Conservation (phyloP, 176 grass and related monocot genomes). For the Paspalum vaginatum region DNA sequence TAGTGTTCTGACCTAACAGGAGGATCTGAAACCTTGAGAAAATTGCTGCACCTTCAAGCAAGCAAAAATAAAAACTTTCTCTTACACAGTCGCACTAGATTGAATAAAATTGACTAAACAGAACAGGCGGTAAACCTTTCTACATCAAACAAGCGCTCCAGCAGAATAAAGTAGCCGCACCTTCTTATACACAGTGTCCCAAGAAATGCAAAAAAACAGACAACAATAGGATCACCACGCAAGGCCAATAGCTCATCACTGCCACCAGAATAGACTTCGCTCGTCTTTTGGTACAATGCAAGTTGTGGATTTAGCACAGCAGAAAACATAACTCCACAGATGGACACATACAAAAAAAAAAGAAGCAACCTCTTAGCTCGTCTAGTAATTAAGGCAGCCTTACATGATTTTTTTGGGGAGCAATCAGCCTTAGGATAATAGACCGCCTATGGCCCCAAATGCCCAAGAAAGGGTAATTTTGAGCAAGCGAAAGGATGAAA, state of each 20-base stretch:
- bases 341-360: neutral
- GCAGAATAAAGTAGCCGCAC: neutral
- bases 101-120: constrained; percentile 11
- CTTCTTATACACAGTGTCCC: neutral
- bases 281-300: neutral
- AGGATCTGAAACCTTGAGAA: neutral
- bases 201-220: constrained; percentile 14
- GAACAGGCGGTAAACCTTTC: neutral
- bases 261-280: neutral
- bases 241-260: neutral
- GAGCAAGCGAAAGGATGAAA: neutral
- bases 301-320: neutral
- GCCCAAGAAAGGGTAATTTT: neutral
- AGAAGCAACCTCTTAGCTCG: neutral
- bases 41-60: neutral
- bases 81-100: neutral
- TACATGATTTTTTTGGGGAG: neutral
- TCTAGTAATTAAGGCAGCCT: neutral
- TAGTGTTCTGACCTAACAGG: constrained; percentile 4
- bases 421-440: neutral
- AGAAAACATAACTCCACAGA: neutral
- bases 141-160: neutral
- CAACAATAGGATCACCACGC: neutral
- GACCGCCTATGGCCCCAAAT: neutral
- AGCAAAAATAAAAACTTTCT: neutral